Evolutionary conservation across 2,329 filamentous ascomycete genomes (phyloP).

Genomic region (Fusarium verticillioides): DNA sequence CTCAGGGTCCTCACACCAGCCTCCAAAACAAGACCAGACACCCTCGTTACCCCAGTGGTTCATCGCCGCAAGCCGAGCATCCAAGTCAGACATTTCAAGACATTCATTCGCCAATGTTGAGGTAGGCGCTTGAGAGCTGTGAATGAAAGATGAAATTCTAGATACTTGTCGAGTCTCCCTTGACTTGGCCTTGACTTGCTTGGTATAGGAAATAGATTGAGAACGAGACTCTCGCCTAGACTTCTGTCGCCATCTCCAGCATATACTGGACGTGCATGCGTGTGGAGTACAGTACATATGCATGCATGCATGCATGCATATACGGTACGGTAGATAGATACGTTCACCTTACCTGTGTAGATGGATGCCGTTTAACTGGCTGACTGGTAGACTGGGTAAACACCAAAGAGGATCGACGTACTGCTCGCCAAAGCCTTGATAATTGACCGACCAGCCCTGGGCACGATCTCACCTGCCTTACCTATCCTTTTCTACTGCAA

Average conservation of each 20-base stretch:
- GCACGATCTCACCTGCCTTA: conserved; percentile 5
- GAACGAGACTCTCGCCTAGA: conserved; percentile 8
- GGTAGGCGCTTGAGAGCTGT: background rate
- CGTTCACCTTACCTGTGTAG: conserved; percentile 16
- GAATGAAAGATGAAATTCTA: background rate
- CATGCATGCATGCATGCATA: conserved; percentile 22
- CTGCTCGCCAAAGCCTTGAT: conserved; percentile 20
- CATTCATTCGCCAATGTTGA: conserved; percentile 22
- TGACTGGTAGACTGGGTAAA: background rate
- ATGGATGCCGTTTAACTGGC: background rate
- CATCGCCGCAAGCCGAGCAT: conserved; percentile 21
- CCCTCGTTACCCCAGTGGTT: conserved; percentile 18
- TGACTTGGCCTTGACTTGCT: conserved; percentile 14
- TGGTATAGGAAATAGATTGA: background rate
- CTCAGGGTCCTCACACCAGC: conserved; percentile 16
- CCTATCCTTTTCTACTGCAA: background rate
- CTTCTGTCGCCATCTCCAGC: conserved; percentile 5
- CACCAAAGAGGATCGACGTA: conserved; percentile 10
- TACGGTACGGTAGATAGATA: conserved; percentile 23
- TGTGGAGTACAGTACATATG: background rate
- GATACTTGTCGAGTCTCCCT: conserved; percentile 23
- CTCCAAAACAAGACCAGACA: conserved; percentile 16
- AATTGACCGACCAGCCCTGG: conserved; percentile 19
- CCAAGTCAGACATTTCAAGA: conserved; percentile 24
- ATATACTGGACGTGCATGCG: background rate